These are phyloP conservation scores for Spizellomyces sp. DNA, from an alignment of 192 early-diverging fungal genomes.

Conservation along the genomic window DNA sequence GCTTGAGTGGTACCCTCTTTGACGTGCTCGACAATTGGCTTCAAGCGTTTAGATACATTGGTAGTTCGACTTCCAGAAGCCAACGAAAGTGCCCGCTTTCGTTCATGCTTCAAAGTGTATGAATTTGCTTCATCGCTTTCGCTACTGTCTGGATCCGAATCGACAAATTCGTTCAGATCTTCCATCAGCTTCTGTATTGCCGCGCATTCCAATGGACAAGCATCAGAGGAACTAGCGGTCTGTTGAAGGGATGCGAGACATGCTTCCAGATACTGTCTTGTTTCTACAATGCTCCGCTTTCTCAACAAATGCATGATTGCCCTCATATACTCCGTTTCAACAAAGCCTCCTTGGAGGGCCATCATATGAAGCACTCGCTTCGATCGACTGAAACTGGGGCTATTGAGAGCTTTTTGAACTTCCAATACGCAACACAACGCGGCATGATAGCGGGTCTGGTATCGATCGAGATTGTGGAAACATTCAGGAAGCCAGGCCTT, in stretches of 20 bases:
- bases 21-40: constrained; percentile 33
- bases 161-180: constrained; percentile 11
- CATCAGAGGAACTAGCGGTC: constrained; percentile 38
- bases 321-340: constrained; percentile 27
- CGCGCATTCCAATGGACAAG: too few relatives aligned
- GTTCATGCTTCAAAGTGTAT: neutral
- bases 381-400: constrained; percentile 50
- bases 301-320: too few relatives aligned
- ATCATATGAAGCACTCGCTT: constrained; percentile 70
- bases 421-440: constrained; percentile 60
- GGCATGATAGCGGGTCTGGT: constrained; percentile 63
- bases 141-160: constrained; percentile 15
- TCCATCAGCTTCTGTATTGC: neutral
- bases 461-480: constrained; percentile 48
- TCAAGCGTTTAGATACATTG: constrained; percentile 21
- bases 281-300: too few relatives aligned
- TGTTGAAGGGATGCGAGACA: constrained; percentile 35
- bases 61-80: neutral
- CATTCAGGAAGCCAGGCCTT: constrained; percentile 52
- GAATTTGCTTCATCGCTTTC: constrained; percentile 3
- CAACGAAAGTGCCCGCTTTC: neutral
- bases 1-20: constrained; percentile 30
- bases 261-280: too few relatives aligned
- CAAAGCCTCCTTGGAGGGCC: constrained; percentile 50
- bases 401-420: constrained; percentile 56